These are phyloP conservation scores for Leucosporidium creatinivorum DNA, from an alignment of 768 basidiomycete species.

Conservation along the genomic window DNA sequence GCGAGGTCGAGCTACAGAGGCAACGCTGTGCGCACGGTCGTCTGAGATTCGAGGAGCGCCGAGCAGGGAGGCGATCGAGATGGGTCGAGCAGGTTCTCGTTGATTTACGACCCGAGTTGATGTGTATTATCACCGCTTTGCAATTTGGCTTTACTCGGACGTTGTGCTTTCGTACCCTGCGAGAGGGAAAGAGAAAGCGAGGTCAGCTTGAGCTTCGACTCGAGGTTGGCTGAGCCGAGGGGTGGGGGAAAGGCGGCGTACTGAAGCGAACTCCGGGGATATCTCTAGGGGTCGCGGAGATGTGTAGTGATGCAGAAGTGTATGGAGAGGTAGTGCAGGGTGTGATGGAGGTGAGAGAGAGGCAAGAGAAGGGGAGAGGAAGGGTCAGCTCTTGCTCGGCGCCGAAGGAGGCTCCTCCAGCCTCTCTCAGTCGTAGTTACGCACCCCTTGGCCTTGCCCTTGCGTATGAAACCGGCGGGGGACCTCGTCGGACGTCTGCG, in stretches of 20 bases:
- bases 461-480: conserved; percentile 92
- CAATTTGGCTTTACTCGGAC: too few species aligned
- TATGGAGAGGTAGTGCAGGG: not conserved
- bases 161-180: too few species aligned
- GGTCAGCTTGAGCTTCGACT: not conserved
- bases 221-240: not conserved
- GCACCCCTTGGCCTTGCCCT: conserved; percentile 89
- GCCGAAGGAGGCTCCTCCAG: too few species aligned
- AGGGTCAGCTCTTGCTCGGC: too few species aligned
- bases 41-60: too few species aligned
- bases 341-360: not conserved
- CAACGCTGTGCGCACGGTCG: too few species aligned
- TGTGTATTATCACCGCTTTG: too few species aligned
- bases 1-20: too few species aligned
- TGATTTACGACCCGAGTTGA: too few species aligned
- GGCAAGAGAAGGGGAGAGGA: not conserved
- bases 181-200: not conserved
- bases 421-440: not conserved
- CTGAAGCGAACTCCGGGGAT: conserved; percentile 90
- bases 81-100: too few species aligned
- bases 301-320: not conserved
- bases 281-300: conserved; percentile 52
- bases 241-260: not conserved
- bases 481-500: conserved; percentile 47
- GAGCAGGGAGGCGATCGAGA: too few species aligned